Conservation (phyloP, 1,284 basidiomycete genomes). For the Apiotrichum gracile region DNA sequence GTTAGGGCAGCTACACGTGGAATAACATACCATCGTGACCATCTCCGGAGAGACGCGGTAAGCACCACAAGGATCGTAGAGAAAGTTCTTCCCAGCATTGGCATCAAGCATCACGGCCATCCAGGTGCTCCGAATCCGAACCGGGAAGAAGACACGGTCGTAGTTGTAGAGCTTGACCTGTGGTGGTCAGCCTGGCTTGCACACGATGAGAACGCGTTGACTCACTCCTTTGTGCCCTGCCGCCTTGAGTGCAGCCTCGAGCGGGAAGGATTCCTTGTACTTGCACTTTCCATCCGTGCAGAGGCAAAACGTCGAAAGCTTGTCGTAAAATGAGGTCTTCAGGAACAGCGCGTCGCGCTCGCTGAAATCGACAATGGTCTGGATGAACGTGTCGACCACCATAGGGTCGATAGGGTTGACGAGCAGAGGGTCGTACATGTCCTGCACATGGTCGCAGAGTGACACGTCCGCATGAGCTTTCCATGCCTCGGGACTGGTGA, state of each 20-base stretch:
- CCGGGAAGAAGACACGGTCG: not conserved
- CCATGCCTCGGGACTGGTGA: not conserved
- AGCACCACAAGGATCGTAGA: not conserved
- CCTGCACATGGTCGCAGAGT: not conserved
- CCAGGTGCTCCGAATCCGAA: not conserved
- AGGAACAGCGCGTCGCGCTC: not conserved
- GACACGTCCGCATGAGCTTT: not conserved
- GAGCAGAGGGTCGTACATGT: not conserved
- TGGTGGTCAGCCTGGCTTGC: not conserved
- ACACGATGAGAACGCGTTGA: not conserved
- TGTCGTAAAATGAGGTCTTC: not conserved
- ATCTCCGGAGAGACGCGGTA: not conserved
- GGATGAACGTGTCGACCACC: not conserved
- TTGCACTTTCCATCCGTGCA: not conserved
- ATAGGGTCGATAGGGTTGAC: not conserved
- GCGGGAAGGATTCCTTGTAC: not conserved
- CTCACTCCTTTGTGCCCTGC: not conserved
- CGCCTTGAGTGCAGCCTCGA: not conserved
- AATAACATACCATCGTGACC: not conserved
- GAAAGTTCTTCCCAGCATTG: not conserved
- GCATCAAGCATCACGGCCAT: not conserved
- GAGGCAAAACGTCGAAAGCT: not conserved
- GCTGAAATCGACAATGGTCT: not conserved
- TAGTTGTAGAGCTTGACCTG: not conserved
- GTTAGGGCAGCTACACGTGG: not conserved